Conservation (phyloP, 805 yeast species). For the Candida incommunis region DNA sequence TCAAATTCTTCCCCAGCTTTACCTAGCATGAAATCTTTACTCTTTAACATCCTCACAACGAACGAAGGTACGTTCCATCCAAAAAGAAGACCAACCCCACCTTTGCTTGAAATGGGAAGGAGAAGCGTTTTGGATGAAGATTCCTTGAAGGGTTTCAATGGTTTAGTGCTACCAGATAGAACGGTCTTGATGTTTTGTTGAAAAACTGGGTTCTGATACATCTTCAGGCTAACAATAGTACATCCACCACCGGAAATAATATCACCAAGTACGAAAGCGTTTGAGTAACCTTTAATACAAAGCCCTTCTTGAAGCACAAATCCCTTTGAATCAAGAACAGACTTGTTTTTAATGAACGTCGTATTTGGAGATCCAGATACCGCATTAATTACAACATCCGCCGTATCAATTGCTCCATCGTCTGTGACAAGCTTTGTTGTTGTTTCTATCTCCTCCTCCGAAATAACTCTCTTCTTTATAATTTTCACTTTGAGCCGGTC, state of each 20-base stretch:
- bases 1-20: background rate
- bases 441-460: background rate
- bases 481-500: background rate
- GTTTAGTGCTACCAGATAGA: background rate
- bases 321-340: background rate
- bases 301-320: background rate
- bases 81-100: background rate
- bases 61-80: background rate
- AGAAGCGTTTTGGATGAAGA: background rate
- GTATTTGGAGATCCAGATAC: background rate
- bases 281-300: background rate
- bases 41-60: background rate
- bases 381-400: background rate
- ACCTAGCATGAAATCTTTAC: background rate
- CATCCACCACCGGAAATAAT: background rate
- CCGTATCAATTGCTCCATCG: background rate
- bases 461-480: background rate
- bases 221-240: background rate
- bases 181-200: background rate
- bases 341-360: background rate
- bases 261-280: background rate
- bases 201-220: background rate
- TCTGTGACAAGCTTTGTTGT: background rate
- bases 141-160: background rate
- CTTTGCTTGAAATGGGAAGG: background rate